phyloP scores from a whole-genome alignment of 2,329 filamentous ascomycete species.

The Aspergillus puulaauensis region DNA sequence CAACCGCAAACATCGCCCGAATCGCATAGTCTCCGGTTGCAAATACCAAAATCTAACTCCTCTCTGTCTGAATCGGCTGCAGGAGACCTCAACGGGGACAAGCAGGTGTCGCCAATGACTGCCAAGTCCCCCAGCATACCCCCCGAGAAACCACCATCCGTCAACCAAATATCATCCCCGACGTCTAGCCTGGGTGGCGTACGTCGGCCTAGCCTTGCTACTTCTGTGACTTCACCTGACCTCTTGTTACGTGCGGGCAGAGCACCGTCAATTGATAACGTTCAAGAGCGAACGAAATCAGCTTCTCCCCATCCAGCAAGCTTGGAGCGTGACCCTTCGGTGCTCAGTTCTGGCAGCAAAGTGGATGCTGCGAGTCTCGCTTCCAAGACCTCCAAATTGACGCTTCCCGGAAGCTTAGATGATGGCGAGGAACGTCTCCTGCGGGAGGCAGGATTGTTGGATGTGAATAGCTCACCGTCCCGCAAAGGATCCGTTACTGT shows the following conservation, averaged over 20 bases:
- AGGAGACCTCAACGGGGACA: constrained; percentile 4
- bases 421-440: constrained; percentile 68
- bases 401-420: constrained; percentile 50
- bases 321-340: constrained; percentile 39
- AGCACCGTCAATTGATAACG: constrained; percentile 26
- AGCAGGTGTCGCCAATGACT: constrained; percentile 13
- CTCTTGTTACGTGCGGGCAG: constrained; percentile 23
- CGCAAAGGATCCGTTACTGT: constrained; percentile 39
- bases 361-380: constrained; percentile 36
- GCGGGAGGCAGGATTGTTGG: constrained; percentile 65
- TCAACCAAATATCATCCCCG: constrained; percentile 22
- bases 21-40: constrained; percentile 16
- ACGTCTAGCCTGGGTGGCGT: constrained; percentile 23
- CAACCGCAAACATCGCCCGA: constrained; percentile 30
- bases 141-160: constrained; percentile 15
- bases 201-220: constrained; percentile 33
- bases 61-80: constrained; percentile 12
- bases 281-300: constrained; percentile 29
- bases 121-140: constrained; percentile 15
- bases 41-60: constrained; percentile 17
- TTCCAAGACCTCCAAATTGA: constrained; percentile 35
- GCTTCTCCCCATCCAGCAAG: constrained; percentile 25
- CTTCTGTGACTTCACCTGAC: constrained; percentile 35
- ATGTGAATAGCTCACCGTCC: constrained; percentile 44
- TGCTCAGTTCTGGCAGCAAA: constrained; percentile 38